Conservation (phyloP, 495 filamentous ascomycete genomes). For the Aspergillus cristatus region DNA sequence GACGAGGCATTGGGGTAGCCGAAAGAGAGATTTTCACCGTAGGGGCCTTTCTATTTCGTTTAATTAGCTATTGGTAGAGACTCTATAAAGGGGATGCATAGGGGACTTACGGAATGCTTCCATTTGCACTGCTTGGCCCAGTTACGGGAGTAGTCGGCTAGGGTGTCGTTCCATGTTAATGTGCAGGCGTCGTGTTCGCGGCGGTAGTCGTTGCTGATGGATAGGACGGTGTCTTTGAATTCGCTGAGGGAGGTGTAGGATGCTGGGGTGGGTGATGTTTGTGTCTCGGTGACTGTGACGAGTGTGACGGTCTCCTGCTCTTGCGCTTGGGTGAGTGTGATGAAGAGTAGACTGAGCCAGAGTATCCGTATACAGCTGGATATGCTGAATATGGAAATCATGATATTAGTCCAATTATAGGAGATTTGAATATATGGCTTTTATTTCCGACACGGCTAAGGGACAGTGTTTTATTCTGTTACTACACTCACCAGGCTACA, state of each 20-base stretch:
- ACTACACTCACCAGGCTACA: no score
- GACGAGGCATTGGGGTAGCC: constrained; percentile 52
- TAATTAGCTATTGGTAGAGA: background rate
- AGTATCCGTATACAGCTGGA: no score
- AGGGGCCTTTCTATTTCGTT: constrained; percentile 44
- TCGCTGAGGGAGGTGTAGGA: constrained; percentile 38
- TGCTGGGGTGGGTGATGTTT: constrained; percentile 20
- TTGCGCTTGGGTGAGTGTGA: background rate
- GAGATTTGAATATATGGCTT: no score
- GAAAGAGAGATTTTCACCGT: constrained; percentile 71
- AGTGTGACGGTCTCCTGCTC: constrained; percentile 10
- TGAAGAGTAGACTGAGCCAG: background rate
- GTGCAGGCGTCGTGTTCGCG: constrained; percentile 49
- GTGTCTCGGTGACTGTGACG: constrained; percentile 15
- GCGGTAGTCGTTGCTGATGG: constrained; percentile 61
- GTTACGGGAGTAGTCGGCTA: constrained; percentile 44
- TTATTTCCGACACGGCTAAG: no score
- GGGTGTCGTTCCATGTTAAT: constrained; percentile 57
- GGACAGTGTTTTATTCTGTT: no score
- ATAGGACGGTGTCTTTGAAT: constrained; percentile 53
- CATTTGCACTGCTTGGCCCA: constrained; percentile 50
- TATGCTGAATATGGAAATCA: no score
- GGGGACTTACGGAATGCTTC: constrained; percentile 47
- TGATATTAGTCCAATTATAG: no score
- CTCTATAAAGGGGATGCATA: background rate